A percentile compares a stretch with the other conserved stretches of the same genome.
phyloP scores from a whole-genome alignment of 1,284 basidiomycete genomes.

The Trametes pubescens region DNA sequence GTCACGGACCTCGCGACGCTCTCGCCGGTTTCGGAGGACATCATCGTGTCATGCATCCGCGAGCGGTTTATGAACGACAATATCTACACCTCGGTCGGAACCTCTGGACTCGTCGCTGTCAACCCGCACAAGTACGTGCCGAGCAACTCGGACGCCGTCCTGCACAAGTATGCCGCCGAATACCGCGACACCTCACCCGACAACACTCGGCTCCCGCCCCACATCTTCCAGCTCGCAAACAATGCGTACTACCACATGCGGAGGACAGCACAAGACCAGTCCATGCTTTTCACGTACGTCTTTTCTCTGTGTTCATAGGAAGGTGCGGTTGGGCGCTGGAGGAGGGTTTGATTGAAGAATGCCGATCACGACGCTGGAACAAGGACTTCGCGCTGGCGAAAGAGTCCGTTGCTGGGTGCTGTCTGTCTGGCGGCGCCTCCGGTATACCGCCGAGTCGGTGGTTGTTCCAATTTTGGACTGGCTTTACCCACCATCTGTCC shows the following conservation, averaged over 20 bases:
- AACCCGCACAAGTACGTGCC: conserved; percentile 91
- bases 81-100: conserved; percentile 83
- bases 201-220: conserved; percentile 59
- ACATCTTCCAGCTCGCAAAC: conserved; percentile 90
- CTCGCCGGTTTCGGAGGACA: conserved; percentile 73
- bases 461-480: conserved; percentile 1
- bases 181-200: conserved; percentile 61
- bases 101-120: conserved; percentile 78
- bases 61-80: conserved; percentile 87
- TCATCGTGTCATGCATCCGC: conserved; percentile 82
- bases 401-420: neutral
- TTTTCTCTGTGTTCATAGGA: neutral
- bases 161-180: conserved; percentile 85
- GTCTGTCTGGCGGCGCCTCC: neutral
- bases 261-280: conserved; percentile 93
- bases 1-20: conserved; percentile 71
- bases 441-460: neutral
- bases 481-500: neutral
- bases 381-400: neutral
- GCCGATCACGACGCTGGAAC: neutral
- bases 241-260: conserved; percentile 97
- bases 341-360: conserved; percentile 1
- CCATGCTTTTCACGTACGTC: conserved; percentile 82
- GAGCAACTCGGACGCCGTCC: conserved; percentile 80
- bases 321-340: conserved; percentile 13